These are phyloP conservation scores for Dothideomycetidae sp. DNA, from an alignment of 2,329 filamentous ascomycete genomes.

Conservation along the genomic window DNA sequence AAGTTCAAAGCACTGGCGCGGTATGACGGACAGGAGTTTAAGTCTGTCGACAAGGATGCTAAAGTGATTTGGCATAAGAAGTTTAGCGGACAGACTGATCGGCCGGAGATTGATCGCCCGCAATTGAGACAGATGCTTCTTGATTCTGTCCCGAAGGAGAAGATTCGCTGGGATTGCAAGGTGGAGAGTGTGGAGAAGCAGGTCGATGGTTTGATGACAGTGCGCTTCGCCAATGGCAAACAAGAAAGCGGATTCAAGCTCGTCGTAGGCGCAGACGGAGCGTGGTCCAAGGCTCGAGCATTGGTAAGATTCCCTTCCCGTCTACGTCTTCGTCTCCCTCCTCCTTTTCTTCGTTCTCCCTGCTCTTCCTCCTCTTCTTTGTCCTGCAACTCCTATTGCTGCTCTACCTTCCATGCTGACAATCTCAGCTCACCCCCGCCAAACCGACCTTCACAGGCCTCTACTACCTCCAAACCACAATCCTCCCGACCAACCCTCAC, in stretches of 20 bases:
- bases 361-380: no score
- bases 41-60: slow-evolving; percentile 14
- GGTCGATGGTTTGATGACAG: slow-evolving; percentile 12
- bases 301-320: slow-evolving; percentile 16
- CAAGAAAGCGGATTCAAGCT: slow-evolving; percentile 27
- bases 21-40: slow-evolving; percentile 16
- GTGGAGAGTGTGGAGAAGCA: slow-evolving; percentile 15
- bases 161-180: slow-evolving; percentile 22
- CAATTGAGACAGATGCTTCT: slow-evolving; percentile 26
- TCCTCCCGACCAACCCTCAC: slow-evolving; percentile 18
- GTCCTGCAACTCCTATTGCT: no score
- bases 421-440: slow-evolving; percentile 20
- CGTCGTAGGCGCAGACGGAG: slow-evolving; percentile 36
- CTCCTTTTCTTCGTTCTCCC: no score
- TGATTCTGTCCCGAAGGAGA: slow-evolving; percentile 21
- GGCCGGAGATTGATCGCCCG: slow-evolving; percentile 30
- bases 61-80: slow-evolving; percentile 12
- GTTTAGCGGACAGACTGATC: slow-evolving; percentile 17
- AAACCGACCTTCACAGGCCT: slow-evolving; percentile 24
- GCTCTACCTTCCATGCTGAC: not conserved
- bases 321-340: not conserved
- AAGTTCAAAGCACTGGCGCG: slow-evolving; percentile 18
- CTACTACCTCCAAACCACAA: slow-evolving; percentile 20
- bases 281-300: slow-evolving; percentile 28
- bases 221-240: slow-evolving; percentile 21